Conservation (phyloP, 2,329 filamentous ascomycete species). For the Ustilaginoidea virens region DNA sequence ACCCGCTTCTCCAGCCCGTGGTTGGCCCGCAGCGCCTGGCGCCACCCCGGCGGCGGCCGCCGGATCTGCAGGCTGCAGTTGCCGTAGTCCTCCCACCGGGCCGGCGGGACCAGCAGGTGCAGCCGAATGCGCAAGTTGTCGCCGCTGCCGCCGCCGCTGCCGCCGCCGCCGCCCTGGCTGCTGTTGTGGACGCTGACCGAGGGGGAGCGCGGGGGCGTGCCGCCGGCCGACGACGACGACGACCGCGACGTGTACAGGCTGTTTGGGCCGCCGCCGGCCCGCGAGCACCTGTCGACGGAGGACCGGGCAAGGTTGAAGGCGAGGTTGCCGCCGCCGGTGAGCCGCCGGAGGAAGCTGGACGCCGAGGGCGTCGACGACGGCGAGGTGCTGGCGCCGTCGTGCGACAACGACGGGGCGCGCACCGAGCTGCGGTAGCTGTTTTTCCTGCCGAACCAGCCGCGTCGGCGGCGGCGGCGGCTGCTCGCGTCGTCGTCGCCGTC, state of each 20-base stretch:
- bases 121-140: constrained; percentile 70
- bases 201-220: constrained; percentile 36
- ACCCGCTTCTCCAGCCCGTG: constrained; percentile 72
- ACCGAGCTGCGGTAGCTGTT: constrained; percentile 50
- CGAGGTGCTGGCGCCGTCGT: constrained; percentile 57
- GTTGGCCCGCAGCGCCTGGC: constrained; percentile 41
- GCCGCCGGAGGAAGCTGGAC: constrained; percentile 65
- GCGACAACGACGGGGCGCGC: constrained; percentile 48
- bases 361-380: constrained; percentile 47
- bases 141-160: constrained; percentile 45
- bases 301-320: constrained; percentile 72
- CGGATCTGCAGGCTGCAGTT: constrained; percentile 72
- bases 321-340: constrained; percentile 54
- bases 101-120: constrained; percentile 59
- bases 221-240: constrained; percentile 37
- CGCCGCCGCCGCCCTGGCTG: constrained; percentile 41
- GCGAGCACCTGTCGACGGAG: constrained; percentile 44
- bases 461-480: constrained; percentile 29
- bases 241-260: constrained; percentile 47
- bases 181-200: constrained; percentile 39
- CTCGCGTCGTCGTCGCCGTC: constrained; percentile 32
- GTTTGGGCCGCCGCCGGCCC: constrained; percentile 34
- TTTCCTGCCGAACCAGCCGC: constrained; percentile 46
- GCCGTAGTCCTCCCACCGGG: constrained; percentile 86
- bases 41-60: constrained; percentile 48